Evolutionary conservation across 2,329 filamentous ascomycete species (phyloP), one percentile per base, ranked within the genome.

Genomic region (Mariannaea elegans): DNA sequence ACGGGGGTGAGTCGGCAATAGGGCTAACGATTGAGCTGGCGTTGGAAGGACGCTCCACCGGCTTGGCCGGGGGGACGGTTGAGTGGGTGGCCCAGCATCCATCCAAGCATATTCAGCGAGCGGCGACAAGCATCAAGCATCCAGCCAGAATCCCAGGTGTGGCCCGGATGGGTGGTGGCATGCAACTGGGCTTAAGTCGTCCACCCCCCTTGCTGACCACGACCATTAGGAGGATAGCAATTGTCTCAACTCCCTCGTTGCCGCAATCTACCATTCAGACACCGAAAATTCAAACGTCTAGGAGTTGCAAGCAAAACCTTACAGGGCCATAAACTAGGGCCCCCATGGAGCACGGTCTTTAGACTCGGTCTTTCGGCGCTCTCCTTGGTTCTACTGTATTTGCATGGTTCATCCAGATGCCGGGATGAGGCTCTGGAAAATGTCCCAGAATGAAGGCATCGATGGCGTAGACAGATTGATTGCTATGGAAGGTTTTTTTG

Each of bases 11-110:
- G 55, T 67, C 62, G 65, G 67, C 56, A 70, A 64, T 71, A 71
- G 68, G 68, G 68, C 68, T 71, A 71, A 69, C 49, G 62, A 63
- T 65, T 69, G 61, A 68, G 63, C 63, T 67, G 68, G 66, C 64
- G 62, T 65, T 62, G 53, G 44, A 39, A 51, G 34, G 47, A 49
- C 66, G 63, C 68, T 69, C 68, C 68, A 70, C 67, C 57, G 65
- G 64, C 64, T 38, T 63, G 58, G 63, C 65, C 61, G 61, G 67
- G 67, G 64, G 61, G 6, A 32, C 59, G 59, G 62, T 66, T 65
- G 65, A 64, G 67, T 69, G 64, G 55, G 57, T 65, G 57, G 63
- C 57, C 65, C 53, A 63, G 49, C 47, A 36, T 48, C 48, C 45
- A 34, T 47, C 54, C 53, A 39, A 56, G 53, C 45, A 49, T 42